These are phyloP conservation scores for Myriangium duriaei DNA, from an alignment of 2,329 filamentous ascomycete genomes.

Conservation along the genomic window DNA sequence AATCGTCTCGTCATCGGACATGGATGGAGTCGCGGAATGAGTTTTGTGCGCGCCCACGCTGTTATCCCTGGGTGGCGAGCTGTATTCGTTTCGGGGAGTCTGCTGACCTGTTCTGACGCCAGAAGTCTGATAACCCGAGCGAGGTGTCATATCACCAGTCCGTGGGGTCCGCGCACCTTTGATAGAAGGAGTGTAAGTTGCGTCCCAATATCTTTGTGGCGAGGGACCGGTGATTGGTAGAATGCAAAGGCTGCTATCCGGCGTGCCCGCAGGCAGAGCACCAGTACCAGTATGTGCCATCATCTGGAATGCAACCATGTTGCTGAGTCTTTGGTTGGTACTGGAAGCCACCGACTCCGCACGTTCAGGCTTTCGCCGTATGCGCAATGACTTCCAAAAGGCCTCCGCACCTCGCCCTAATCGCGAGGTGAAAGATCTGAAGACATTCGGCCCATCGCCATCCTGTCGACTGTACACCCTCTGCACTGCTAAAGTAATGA, in stretches of 20 bases:
- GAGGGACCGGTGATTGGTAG: constrained; percentile 8
- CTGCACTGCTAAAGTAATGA: constrained; percentile 3
- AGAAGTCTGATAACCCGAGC: constrained; percentile 2
- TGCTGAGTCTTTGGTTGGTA: constrained; percentile 4
- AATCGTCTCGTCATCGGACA: constrained; percentile 8
- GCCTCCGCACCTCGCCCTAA: constrained; percentile 4
- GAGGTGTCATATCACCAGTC: constrained; percentile 8
- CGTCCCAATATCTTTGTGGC: constrained; percentile 9
- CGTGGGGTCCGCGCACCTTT: constrained; percentile 7
- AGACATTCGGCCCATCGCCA: constrained; percentile 6
- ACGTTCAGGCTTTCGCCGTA: constrained; percentile 3
- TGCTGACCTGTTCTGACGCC: constrained; percentile 2
- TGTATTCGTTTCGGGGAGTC: not conserved
- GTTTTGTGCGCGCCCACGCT: not conserved
- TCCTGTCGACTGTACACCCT: constrained; percentile 2
- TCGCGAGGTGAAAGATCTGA: constrained; percentile 4
- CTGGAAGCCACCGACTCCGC: constrained; percentile 2
- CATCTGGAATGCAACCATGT: constrained; percentile 7
- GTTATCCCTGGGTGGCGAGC: constrained; percentile 1
- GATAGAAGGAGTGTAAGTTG: constrained; percentile 7
- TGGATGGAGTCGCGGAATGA: constrained; percentile 5
- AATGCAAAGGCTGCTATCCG: constrained; percentile 8
- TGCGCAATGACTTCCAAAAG: constrained; percentile 3
- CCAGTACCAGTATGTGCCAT: constrained; percentile 8
- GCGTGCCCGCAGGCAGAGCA: constrained; percentile 5